phyloP scores from a whole-genome alignment of 306 rosid species.

The Sphenostylis stenocarpa region DNA sequence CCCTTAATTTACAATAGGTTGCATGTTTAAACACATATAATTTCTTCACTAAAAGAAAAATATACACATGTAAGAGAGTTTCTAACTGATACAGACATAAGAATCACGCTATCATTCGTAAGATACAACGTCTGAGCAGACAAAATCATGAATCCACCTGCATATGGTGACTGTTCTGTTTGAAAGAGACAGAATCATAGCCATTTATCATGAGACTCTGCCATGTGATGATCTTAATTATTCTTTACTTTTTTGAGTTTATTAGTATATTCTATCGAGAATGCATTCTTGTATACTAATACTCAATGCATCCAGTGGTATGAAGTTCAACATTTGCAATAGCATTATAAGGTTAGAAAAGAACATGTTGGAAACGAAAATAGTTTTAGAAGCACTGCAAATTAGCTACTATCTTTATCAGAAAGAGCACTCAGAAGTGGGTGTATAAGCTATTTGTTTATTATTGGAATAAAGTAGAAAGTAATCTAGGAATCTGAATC shows the following conservation, averaged over 20 bases:
- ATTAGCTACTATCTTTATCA: conserved; percentile 29
- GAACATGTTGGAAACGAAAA: conserved; percentile 13
- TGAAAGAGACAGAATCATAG: conserved; percentile 4
- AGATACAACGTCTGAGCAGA: neutral
- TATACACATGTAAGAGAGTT: neutral
- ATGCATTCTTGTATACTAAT: neutral
- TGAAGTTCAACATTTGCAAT: neutral
- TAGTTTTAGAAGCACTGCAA: neutral
- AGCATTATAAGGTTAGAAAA: conserved; percentile 1
- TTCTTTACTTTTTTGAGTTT: neutral
- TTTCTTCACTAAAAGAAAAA: too few species aligned
- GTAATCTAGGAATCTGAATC: conserved; percentile 53
- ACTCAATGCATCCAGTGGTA: neutral
- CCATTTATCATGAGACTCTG: neutral
- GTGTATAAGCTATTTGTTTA: conserved; percentile 39
- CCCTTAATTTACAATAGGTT: too few species aligned
- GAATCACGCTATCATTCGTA: neutral
- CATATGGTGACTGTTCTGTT: neutral
- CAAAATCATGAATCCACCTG: conserved; percentile 9
- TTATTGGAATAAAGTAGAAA: conserved; percentile 43
- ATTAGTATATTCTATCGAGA: neutral
- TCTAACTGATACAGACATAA: neutral
- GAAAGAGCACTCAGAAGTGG: conserved; percentile 19
- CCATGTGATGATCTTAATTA: neutral
- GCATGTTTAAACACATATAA: too few species aligned